phyloP scores from a whole-genome alignment of 2,329 filamentous ascomycete genomes.

The Monilinia aucupariae region DNA sequence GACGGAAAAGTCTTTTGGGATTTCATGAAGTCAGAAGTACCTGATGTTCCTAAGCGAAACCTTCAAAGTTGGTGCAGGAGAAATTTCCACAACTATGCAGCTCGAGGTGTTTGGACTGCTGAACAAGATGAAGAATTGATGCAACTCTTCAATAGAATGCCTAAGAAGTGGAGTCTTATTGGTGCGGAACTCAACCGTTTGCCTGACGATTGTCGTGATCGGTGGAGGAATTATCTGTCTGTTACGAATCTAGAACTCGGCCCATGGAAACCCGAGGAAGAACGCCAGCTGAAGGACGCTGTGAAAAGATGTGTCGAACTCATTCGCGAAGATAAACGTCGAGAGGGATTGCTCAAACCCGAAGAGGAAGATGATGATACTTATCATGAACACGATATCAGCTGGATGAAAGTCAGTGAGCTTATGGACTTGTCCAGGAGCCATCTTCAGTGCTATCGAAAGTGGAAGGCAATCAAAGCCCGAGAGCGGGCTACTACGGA shows the following conservation, averaged over 20 bases:
- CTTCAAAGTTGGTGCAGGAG: slow-evolving; percentile 54
- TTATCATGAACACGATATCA: slow-evolving; percentile 49
- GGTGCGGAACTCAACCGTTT: slow-evolving; percentile 58
- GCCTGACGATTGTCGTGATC: slow-evolving; percentile 61
- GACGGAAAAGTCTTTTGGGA: slow-evolving; percentile 46
- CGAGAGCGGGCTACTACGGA: slow-evolving; percentile 26
- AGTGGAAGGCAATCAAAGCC: slow-evolving; percentile 54
- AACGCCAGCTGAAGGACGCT: slow-evolving; percentile 38
- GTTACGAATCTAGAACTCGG: slow-evolving; percentile 47
- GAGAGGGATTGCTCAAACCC: slow-evolving; percentile 27
- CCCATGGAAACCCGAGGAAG: slow-evolving; percentile 58
- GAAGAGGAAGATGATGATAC: slow-evolving; percentile 29
- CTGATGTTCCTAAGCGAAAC: slow-evolving; percentile 47
- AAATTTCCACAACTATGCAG: slow-evolving; percentile 60
- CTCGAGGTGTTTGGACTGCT: slow-evolving; percentile 52
- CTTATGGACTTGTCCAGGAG: slow-evolving; percentile 57
- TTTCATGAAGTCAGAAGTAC: slow-evolving; percentile 43
- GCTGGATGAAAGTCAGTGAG: slow-evolving; percentile 60
- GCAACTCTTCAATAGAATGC: slow-evolving; percentile 41
- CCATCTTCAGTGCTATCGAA: slow-evolving; percentile 61
- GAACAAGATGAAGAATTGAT: slow-evolving; percentile 54
- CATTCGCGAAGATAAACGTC: slow-evolving; percentile 40
- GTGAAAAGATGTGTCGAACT: slow-evolving; percentile 49
- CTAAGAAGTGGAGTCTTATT: slow-evolving; percentile 57
- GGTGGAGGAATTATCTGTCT: slow-evolving; percentile 64